These are phyloP conservation scores for Xanthoparmelia taractica DNA, from an alignment of 495 filamentous ascomycete species.

Conservation along the genomic window DNA sequence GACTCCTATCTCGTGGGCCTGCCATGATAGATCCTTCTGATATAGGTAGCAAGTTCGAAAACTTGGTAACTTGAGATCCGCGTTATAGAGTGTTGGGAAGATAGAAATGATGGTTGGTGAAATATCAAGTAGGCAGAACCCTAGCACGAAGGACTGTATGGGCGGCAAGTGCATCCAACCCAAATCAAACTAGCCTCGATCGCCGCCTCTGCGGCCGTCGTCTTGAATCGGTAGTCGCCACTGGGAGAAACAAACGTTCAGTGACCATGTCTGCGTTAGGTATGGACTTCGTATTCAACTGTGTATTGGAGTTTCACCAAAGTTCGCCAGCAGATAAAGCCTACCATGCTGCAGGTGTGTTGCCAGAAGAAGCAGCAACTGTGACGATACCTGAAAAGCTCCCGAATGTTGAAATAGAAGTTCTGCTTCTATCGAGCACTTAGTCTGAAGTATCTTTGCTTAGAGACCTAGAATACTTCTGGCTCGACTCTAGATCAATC, in stretches of 20 bases:
- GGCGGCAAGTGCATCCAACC: background rate
- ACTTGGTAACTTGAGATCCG: background rate
- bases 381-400: background rate
- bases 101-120: background rate
- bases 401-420: background rate
- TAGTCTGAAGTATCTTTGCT: background rate
- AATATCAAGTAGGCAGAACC: background rate
- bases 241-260: background rate
- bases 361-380: background rate
- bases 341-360: background rate
- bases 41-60: background rate
- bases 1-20: background rate
- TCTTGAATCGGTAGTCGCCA: background rate
- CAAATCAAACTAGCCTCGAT: background rate
- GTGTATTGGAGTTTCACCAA: background rate
- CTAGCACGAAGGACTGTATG: too few relatives aligned
- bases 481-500: background rate
- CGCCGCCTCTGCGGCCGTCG: background rate
- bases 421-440: background rate
- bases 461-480: background rate
- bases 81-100: background rate
- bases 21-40: background rate
- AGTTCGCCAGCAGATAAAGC: background rate
- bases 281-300: background rate
- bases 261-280: background rate